phyloP scores from a whole-genome alignment of 2,329 filamentous ascomycete genomes.

The Trichoderma harzianum region DNA sequence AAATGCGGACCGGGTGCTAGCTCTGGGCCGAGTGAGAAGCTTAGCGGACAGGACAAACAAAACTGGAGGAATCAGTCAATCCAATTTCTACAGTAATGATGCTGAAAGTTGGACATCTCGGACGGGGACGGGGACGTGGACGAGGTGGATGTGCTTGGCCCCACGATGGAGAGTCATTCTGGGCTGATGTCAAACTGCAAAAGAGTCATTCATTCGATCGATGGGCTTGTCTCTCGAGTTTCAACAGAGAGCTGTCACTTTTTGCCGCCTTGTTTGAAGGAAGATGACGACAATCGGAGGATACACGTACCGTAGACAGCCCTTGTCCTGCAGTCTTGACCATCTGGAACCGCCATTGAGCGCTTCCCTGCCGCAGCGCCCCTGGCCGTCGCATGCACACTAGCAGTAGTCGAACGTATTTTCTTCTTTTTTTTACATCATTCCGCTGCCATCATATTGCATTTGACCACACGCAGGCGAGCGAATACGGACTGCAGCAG shows the following conservation, averaged over 20 bases:
- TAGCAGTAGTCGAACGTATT: neutral
- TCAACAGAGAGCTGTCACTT: neutral
- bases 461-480: neutral
- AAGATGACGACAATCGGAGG: neutral
- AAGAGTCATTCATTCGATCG: neutral
- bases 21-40: neutral
- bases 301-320: neutral
- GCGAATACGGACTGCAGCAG: neutral
- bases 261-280: neutral
- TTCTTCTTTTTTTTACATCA: neutral
- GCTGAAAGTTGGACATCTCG: neutral
- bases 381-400: neutral
- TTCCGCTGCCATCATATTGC: neutral
- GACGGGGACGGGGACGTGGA: neutral
- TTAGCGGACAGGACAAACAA: neutral
- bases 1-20: conserved; percentile 1
- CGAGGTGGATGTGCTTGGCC: neutral
- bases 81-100: neutral
- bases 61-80: neutral
- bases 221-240: neutral
- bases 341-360: neutral
- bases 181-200: neutral
- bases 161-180: neutral
- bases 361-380: neutral
- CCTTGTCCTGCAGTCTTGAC: neutral